These are phyloP conservation scores for Holtermanniella nyarrowii DNA, from an alignment of 768 basidiomycete genomes.

Conservation along the genomic window DNA sequence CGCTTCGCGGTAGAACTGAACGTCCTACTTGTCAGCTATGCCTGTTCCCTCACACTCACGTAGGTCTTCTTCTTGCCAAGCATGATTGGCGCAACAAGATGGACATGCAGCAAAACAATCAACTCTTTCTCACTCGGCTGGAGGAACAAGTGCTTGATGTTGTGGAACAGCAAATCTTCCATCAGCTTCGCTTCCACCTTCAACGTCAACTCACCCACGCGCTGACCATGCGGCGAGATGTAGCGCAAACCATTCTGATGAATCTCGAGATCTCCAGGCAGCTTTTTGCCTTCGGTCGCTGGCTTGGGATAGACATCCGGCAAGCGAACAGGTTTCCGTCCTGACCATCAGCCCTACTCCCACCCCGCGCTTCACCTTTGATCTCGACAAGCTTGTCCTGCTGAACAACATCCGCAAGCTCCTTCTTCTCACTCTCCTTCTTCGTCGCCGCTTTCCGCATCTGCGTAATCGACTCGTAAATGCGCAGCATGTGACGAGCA, in stretches of 20 bases:
- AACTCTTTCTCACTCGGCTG: slow-evolving; percentile 96
- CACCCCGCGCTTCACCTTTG: slow-evolving; percentile 48
- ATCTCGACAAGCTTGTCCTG: slow-evolving; percentile 82
- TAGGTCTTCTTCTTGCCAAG: slow-evolving; percentile 98
- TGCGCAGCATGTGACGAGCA: slow-evolving; percentile 72
- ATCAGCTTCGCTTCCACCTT: background rate
- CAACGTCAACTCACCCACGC: slow-evolving; percentile 59
- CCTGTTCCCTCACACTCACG: slow-evolving; percentile 45
- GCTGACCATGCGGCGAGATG: slow-evolving; percentile 75
- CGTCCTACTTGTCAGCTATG: slow-evolving; percentile 51
- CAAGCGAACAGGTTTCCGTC: slow-evolving; percentile 67
- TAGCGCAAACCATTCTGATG: slow-evolving; percentile 96
- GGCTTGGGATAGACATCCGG: slow-evolving; percentile 89
- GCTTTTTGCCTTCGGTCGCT: slow-evolving; percentile 76
- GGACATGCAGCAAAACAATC: slow-evolving; percentile 83
- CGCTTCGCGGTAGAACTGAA: slow-evolving; percentile 97
- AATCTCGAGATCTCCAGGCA: slow-evolving; percentile 96
- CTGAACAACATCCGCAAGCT: slow-evolving; percentile 95
- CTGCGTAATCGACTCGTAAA: slow-evolving; percentile 86
- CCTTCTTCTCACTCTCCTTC: slow-evolving; percentile 92
- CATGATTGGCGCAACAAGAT: slow-evolving; percentile 92
- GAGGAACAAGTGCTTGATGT: slow-evolving; percentile 97
- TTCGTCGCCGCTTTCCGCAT: slow-evolving; percentile 95
- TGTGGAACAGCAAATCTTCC: slow-evolving; percentile 84
- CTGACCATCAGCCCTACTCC: slow-evolving; percentile 15